These are phyloP conservation scores for Dunaliella primolecta DNA, from an alignment of 139 green algal genomes.

Conservation along the genomic window DNA sequence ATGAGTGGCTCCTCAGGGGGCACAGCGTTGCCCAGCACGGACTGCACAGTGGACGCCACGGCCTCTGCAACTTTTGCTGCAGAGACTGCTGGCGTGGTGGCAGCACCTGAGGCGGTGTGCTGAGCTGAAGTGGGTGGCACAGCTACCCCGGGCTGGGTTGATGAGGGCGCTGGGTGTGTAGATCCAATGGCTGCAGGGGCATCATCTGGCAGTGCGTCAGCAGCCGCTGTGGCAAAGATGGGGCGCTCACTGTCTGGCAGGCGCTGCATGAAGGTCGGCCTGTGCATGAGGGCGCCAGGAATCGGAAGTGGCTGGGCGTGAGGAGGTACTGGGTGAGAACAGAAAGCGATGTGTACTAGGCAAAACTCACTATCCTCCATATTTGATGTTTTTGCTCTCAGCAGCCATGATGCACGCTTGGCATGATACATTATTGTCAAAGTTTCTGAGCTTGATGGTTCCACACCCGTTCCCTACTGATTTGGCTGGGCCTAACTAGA, in stretches of 20 bases:
- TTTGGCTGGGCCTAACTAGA: no score
- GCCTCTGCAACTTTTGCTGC: background rate
- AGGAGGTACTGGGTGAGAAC: background rate
- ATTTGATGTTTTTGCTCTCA: no score
- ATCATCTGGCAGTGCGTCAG: background rate
- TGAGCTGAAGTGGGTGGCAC: no score
- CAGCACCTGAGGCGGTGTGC: no score
- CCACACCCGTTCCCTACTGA: background rate
- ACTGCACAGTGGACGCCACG: background rate
- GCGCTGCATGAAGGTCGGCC: background rate
- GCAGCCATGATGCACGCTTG: background rate
- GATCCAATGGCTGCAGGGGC: no score
- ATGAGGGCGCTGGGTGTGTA: no score
- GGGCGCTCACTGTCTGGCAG: background rate
- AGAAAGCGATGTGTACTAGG: background rate
- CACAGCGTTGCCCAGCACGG: slow-evolving; percentile 25
- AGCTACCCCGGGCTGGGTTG: no score
- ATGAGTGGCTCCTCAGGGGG: slow-evolving; percentile 67
- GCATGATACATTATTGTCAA: background rate
- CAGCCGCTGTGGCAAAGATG: background rate
- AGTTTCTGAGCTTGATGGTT: background rate
- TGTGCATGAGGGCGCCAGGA: background rate
- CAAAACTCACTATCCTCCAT: no score
- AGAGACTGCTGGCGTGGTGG: background rate
- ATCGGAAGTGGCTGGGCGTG: background rate